Evolutionary conservation across 1,139 yeast genomes (phyloP).

Genomic region (Geotrichum carabidarum): DNA sequence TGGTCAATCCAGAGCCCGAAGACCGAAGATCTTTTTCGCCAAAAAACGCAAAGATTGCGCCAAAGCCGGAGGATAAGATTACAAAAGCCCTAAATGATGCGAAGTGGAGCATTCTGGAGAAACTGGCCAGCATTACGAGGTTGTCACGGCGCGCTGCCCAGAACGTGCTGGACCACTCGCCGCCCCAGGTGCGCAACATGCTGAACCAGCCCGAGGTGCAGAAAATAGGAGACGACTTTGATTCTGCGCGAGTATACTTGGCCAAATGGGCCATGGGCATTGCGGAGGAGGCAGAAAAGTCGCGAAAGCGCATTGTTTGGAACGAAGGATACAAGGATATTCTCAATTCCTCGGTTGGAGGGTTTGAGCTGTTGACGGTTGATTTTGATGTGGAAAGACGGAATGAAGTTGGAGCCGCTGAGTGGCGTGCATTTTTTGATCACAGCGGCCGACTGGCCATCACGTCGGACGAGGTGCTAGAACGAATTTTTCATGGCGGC

Average conservation of each 20-base stretch:
- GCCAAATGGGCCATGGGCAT: conserved; percentile 98
- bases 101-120: conserved; percentile 80
- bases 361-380: conserved; percentile 60
- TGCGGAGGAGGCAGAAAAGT: conserved; percentile 83
- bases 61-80: conserved; percentile 27
- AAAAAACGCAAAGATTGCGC: conserved; percentile 35
- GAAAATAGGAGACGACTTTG: conserved; percentile 82
- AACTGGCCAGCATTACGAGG: conserved; percentile 76
- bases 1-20: conserved; percentile 74
- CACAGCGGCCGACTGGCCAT: conserved; percentile 63
- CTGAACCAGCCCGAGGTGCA: conserved; percentile 75
- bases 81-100: conserved; percentile 51
- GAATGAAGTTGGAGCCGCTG: conserved; percentile 59
- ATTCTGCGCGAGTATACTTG: conserved; percentile 80
- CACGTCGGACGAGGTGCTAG: conserved; percentile 73
- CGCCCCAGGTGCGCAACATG: conserved; percentile 53
- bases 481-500: conserved; percentile 87
- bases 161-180: conserved; percentile 63
- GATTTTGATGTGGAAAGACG: conserved; percentile 61
- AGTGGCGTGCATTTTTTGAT: conserved; percentile 86
- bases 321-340: conserved; percentile 41
- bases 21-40: conserved; percentile 80
- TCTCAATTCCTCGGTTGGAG: conserved; percentile 58
- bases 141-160: conserved; percentile 56
- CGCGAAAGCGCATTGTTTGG: conserved; percentile 49